A percentile compares a stretch with the other conserved stretches of the same genome.
Evolutionary conservation across 345 rosid species (phyloP).

Genomic region (Salix koriyanagi): DNA sequence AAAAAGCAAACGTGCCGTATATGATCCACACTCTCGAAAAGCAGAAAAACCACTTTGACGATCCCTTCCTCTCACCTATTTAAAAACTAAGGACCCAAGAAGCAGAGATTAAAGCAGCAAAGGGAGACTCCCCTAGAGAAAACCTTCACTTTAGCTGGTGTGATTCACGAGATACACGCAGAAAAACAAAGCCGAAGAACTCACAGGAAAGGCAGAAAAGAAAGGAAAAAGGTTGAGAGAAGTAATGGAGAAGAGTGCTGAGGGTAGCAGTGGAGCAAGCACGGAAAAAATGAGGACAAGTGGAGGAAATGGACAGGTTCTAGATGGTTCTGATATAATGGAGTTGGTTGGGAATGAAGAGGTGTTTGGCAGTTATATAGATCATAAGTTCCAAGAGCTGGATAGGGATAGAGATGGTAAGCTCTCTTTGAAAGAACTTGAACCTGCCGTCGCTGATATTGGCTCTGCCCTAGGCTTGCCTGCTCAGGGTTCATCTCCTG

Average conservation of each 20-base stretch:
- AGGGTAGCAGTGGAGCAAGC: not conserved
- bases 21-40: not conserved
- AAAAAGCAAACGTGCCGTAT: constrained; percentile 21
- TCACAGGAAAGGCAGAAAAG: constrained; percentile 22
- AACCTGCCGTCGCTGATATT: constrained; percentile 92
- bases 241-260: constrained; percentile 31
- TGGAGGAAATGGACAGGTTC: constrained; percentile 19
- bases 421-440: constrained; percentile 76
- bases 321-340: constrained; percentile 90
- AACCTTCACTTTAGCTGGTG: constrained; percentile 19
- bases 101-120: not conserved
- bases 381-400: constrained; percentile 73
- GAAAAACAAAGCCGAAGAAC: not conserved
- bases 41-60: not conserved
- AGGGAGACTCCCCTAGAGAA: not conserved
- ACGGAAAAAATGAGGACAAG: constrained; percentile 3
- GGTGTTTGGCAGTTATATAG: constrained; percentile 71
- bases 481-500: constrained; percentile 68
- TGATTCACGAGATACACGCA: constrained; percentile 28
- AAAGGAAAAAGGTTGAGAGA: not conserved
- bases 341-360: constrained; percentile 77
- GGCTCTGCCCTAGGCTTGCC: constrained; percentile 95
- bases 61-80: not conserved
- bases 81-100: not conserved
- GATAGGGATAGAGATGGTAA: constrained; percentile 76